These are phyloP conservation scores for Hibiscus syriacus DNA, from an alignment of 345 rosid genomes.

Conservation along the genomic window DNA sequence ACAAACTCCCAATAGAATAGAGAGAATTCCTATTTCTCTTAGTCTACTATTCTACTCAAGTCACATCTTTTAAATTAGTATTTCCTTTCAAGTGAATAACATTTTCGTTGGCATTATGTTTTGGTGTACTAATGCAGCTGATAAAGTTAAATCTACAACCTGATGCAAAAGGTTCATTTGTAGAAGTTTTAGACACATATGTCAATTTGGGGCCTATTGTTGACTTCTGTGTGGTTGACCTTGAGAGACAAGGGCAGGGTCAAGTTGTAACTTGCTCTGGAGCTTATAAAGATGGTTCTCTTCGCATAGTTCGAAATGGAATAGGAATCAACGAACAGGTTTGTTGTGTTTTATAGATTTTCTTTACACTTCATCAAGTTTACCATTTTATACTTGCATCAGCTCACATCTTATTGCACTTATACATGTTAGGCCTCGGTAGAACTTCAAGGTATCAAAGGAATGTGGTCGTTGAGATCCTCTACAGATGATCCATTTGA, in stretches of 20 bases:
- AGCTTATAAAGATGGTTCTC: slow-evolving; percentile 95
- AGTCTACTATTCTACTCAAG: background rate
- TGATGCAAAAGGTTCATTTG: slow-evolving; percentile 85
- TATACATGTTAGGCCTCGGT: slow-evolving; percentile 64
- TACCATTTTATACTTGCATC: slow-evolving; percentile 1
- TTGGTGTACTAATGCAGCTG: slow-evolving; percentile 39
- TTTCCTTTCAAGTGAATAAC: background rate
- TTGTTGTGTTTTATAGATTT: slow-evolving; percentile 2
- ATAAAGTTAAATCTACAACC: slow-evolving; percentile 76
- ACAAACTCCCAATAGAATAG: background rate
- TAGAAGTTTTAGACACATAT: slow-evolving; percentile 75
- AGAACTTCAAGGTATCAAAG: slow-evolving; percentile 96
- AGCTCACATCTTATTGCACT: slow-evolving; percentile 4
- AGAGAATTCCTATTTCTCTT: background rate
- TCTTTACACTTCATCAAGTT: slow-evolving; percentile 4
- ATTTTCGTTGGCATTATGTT: background rate
- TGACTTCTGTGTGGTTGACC: slow-evolving; percentile 91
- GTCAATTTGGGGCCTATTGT: slow-evolving; percentile 94
- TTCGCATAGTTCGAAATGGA: slow-evolving; percentile 88
- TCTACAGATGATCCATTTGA: slow-evolving; percentile 82
- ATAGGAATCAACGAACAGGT: slow-evolving; percentile 98
- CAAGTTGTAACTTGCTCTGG: slow-evolving; percentile 98
- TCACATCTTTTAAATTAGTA: background rate
- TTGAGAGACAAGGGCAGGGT: slow-evolving; percentile 98
- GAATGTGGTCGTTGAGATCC: slow-evolving; percentile 94